Conservation (phyloP, 306 rosid genomes). For the Sphenostylis stenocarpa region DNA sequence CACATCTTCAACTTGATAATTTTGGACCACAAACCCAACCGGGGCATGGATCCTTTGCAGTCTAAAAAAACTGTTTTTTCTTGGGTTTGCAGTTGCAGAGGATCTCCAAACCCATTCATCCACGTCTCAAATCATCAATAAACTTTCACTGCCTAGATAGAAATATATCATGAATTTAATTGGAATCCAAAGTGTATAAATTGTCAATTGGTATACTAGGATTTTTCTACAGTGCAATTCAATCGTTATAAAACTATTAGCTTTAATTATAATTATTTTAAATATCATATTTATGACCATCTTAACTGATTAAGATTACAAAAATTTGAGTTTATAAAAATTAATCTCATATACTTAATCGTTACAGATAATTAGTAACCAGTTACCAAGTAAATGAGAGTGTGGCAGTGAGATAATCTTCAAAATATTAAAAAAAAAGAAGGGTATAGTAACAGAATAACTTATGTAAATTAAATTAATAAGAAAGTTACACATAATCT, state of each 20-base stretch:
- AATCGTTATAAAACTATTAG: not conserved
- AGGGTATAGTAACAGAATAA: not conserved
- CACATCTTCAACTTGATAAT: not conserved
- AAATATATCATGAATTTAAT: not conserved
- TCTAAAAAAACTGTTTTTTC: not conserved
- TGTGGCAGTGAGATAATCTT: not conserved
- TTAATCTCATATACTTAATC: not conserved
- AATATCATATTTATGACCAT: not conserved
- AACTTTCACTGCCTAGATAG: not conserved
- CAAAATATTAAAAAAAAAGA: not conserved
- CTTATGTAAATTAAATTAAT: not conserved
- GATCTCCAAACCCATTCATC: not conserved
- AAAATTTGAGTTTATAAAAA: too few species aligned
- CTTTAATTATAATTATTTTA: not conserved
- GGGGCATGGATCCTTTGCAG: not conserved
- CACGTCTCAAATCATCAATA: conserved; percentile 8
- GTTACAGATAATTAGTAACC: not conserved
- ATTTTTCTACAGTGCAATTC: not conserved
- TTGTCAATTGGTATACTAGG: not conserved
- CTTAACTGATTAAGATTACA: not conserved
- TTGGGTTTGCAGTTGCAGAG: not conserved
- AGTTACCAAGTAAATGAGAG: not conserved
- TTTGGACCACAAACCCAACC: not conserved
- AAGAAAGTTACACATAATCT: too few species aligned
- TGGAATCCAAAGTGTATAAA: not conserved